Percentiles rank a stretch among this genome's conserved stretches.
Evolutionary conservation across 2,329 filamentous ascomycete genomes (phyloP).

Genomic region (Penicillium expansum): DNA sequence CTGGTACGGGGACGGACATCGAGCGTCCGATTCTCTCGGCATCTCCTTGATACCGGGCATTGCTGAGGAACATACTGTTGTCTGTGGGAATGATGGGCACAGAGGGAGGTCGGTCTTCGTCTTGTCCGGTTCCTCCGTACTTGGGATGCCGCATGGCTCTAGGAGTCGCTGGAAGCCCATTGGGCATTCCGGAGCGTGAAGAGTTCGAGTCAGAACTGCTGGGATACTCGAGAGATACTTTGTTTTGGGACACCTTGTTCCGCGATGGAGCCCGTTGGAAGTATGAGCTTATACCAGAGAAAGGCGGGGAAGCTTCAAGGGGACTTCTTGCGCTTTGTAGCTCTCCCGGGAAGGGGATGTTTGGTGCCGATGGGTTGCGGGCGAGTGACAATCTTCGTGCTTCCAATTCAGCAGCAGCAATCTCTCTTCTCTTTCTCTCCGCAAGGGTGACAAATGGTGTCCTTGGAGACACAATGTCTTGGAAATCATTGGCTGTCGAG

Average conservation of each 20-base stretch:
- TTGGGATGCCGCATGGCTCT: slow-evolving; percentile 82
- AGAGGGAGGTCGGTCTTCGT: slow-evolving; percentile 51
- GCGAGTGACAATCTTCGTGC: slow-evolving; percentile 81
- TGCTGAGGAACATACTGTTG: slow-evolving; percentile 38
- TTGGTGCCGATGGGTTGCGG: slow-evolving; percentile 72
- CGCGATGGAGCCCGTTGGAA: slow-evolving; percentile 34
- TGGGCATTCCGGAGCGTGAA: slow-evolving; percentile 49
- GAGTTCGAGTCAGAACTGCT: slow-evolving; percentile 42
- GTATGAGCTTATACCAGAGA: slow-evolving; percentile 31
- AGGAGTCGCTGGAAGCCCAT: slow-evolving; percentile 86
- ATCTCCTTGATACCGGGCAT: slow-evolving; percentile 39
- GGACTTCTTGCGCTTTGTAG: slow-evolving; percentile 41
- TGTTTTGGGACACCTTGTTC: slow-evolving; percentile 34
- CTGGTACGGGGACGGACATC: slow-evolving; percentile 40
- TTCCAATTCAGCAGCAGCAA: slow-evolving; percentile 80
- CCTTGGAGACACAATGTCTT: slow-evolving; percentile 22
- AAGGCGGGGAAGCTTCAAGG: slow-evolving; percentile 45
- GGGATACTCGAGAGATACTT: slow-evolving; percentile 40
- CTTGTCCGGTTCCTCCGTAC: slow-evolving; percentile 50
- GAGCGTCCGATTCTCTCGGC: slow-evolving; percentile 38
- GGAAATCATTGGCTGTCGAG: slow-evolving; percentile 22
- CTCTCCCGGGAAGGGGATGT: slow-evolving; percentile 72
- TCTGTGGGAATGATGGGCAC: slow-evolving; percentile 56
- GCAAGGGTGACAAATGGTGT: slow-evolving; percentile 47
- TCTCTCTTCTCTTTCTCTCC: slow-evolving; percentile 68